Percentiles rank a stretch among this genome's conserved stretches.
phyloP scores from a whole-genome alignment of 768 basidiomycete species.

The Xerocomus potaroensis region DNA sequence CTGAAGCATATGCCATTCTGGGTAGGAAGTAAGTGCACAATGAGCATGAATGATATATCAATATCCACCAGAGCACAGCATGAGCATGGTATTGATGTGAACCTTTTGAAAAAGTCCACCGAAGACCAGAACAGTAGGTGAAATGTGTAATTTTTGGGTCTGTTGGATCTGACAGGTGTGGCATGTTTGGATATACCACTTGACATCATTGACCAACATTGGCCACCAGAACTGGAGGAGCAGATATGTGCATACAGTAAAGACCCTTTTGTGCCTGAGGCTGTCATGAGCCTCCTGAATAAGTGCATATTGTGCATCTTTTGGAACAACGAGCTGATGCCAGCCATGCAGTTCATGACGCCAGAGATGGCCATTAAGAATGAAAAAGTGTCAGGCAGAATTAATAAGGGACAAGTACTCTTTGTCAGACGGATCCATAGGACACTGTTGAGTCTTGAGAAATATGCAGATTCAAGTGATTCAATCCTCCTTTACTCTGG shows the following conservation, averaged over 20 bases:
- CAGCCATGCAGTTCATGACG: neutral
- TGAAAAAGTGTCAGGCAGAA: neutral
- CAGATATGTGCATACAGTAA: neutral
- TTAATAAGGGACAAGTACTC: too few relatives aligned
- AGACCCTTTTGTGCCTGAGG: conserved; percentile 6
- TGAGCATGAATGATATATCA: neutral
- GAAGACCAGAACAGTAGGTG: neutral
- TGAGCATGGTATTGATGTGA: neutral
- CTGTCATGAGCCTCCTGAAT: conserved; percentile 3
- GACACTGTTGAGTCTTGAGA: too few relatives aligned
- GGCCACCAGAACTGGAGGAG: conserved; percentile 2
- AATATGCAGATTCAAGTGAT: too few relatives aligned
- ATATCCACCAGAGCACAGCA: neutral
- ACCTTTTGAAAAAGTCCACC: neutral
- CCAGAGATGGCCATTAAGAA: neutral
- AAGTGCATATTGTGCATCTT: neutral
- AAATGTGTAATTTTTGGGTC: neutral
- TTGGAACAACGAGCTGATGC: neutral
- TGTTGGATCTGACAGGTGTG: neutral
- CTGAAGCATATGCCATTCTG: neutral
- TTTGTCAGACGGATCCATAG: too few relatives aligned
- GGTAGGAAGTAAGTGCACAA: neutral
- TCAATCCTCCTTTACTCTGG: too few relatives aligned
- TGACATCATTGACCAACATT: neutral
- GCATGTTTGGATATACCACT: neutral